A percentile compares a stretch with the other conserved stretches of the same genome.
phyloP scores from a whole-genome alignment of 257 asterid genomes.

The Gentiana straminea region DNA sequence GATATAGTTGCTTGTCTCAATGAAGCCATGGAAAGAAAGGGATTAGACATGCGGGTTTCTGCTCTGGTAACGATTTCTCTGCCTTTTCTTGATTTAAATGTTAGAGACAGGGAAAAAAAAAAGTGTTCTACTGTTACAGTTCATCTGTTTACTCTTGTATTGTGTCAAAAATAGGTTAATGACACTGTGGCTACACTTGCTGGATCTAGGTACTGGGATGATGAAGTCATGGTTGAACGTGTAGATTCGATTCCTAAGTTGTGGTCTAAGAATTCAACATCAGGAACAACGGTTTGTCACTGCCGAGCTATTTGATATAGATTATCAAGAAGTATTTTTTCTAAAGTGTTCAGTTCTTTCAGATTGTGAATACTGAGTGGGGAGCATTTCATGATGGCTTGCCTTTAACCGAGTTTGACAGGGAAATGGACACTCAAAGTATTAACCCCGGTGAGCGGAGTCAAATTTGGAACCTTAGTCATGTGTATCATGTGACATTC shows the following conservation, averaged over 20 bases:
- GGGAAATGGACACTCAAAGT: constrained; percentile 11
- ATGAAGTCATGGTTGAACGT: too few relatives aligned
- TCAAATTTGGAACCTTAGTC: constrained; percentile 4
- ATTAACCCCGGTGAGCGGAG: constrained; percentile 77
- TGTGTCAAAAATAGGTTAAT: too few relatives aligned
- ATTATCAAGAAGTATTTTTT: background rate
- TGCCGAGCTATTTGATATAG: background rate
- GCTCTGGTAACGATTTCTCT: constrained; percentile 46
- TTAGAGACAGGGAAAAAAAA: background rate
- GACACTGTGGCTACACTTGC: too few relatives aligned
- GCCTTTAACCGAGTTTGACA: constrained; percentile 60
- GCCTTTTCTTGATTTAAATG: constrained; percentile 2
- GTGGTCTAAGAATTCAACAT: too few relatives aligned
- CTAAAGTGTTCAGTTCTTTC: constrained; percentile 57
- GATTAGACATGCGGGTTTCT: constrained; percentile 54
- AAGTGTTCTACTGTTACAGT: constrained; percentile 52
- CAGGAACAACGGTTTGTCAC: background rate
- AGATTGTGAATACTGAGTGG: constrained; percentile 18
- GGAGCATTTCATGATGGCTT: constrained; percentile 71
- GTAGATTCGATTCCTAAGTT: too few relatives aligned
- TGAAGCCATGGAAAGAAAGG: constrained; percentile 62
- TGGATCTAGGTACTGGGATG: too few relatives aligned
- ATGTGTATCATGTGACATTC: too few relatives aligned
- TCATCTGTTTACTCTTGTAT: constrained; percentile 26
- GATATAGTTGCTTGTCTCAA: constrained; percentile 69